A percentile compares a stretch with the other conserved stretches of the same genome.
These are phyloP conservation scores for Colletotrichum nymphaeae DNA, from an alignment of 2,329 filamentous ascomycete genomes.

Conservation along the genomic window DNA sequence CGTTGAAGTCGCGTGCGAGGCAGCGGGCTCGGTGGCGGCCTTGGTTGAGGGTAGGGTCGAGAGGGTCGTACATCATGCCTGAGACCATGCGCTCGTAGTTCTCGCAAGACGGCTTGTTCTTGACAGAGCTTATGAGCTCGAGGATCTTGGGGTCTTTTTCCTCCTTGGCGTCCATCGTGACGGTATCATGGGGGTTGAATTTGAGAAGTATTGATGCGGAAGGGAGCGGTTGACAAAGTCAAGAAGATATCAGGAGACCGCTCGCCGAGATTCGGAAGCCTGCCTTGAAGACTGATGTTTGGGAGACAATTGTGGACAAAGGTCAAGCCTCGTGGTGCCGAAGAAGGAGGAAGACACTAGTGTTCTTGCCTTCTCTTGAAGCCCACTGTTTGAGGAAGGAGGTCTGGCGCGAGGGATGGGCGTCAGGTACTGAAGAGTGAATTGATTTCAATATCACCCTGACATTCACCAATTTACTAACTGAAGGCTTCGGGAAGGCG, in stretches of 20 bases:
- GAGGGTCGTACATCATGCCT: slow-evolving; percentile 53
- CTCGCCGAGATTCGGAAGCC: background rate
- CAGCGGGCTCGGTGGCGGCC: slow-evolving; percentile 61
- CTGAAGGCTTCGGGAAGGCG: no score
- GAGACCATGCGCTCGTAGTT: slow-evolving; percentile 34
- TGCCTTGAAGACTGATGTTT: background rate
- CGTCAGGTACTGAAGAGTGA: background rate
- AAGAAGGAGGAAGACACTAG: background rate
- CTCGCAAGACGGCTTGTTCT: slow-evolving; percentile 21
- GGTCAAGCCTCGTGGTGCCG: no score
- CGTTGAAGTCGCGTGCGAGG: slow-evolving; percentile 59
- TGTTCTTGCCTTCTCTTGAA: background rate
- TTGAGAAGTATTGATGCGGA: background rate
- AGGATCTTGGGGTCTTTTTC: slow-evolving; percentile 20
- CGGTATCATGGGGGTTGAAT: background rate
- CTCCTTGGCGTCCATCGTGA: background rate
- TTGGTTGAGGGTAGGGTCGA: slow-evolving; percentile 54
- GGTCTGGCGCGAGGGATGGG: background rate
- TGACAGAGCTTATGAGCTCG: background rate
- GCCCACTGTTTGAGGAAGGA: background rate
- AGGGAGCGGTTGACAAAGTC: background rate
- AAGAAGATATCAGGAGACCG: background rate
- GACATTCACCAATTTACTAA: no score
- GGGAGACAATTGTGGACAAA: background rate
- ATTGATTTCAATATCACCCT: no score